Evolutionary conservation across 139 green algal genomes (phyloP), one percentile per base, ranked within the genome.

Genomic region (Medakamo hakoo): DNA sequence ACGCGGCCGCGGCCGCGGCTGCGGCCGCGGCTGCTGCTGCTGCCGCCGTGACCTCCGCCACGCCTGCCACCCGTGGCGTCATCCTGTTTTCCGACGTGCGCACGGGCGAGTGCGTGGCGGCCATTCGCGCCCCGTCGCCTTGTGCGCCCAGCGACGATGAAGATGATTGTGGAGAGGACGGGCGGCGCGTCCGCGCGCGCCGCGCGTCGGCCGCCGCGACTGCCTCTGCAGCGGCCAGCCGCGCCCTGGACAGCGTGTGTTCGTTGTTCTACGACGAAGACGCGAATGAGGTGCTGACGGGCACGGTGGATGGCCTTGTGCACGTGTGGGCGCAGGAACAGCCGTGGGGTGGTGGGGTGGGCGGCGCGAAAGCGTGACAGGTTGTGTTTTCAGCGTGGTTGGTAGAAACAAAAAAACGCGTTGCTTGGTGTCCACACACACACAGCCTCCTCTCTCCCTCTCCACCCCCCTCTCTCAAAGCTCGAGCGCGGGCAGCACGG

Each of bases 201-300:
- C 40, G 9, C 9, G 16, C 40, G 40, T 9, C 40, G 16, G 40
- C 40, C 40, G 40, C 9, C 40, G 40, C 40, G 40, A 16, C 40
- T 9, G 16, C 40, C n/a, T n/a, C n/a, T n/a, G n/a, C 40, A 52
- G 40, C 40, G 40, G 40, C 40, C 9, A 52, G 9, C 9, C 40
- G 40, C 40, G 40, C 59, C 29, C 59, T 63, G 28, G 20, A 52
- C 9, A 55, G 28, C 14, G 59, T 63, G 29, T 55, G 27, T 3
- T 16, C 59, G 16, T 5, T 63, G 28, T 63, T 49, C 23, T 63
- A 56, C 21, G 59, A 63, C 55, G 59, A 63, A 31, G 28, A 19
- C 18, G 3, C 24, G 9, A 3, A 22, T 14, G 27, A n/a, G 9
- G 21, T 63, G 9, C 28, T 52, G 27, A 55, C 28, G 16, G 59